Evolutionary conservation across 805 yeast genomes (phyloP), one percentile per base, ranked within the genome.

Genomic region (Clavispora carvajalis): DNA sequence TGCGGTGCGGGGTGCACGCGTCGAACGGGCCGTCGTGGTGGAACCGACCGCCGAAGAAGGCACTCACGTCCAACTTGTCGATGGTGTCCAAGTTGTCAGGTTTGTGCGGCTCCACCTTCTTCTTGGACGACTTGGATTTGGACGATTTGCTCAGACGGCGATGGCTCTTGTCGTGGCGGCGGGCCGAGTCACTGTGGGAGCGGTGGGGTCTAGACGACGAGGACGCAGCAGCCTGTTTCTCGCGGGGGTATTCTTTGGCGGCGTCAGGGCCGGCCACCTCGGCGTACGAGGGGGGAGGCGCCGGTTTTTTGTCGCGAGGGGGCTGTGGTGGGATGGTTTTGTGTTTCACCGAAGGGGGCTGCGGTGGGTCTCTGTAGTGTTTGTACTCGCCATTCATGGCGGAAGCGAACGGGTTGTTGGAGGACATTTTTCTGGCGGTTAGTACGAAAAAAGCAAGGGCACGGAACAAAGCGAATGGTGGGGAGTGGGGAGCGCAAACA

Each of bases 1-100:
- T 93, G 60, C 98, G 80, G 62, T 87, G 96, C 7, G 99, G 98
- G 3, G 95, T 85, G 62, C 98, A 91, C 1, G 99, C 99, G 60
- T 93, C 99, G 60, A 93, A 93, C 12, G 99, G 99, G 10, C 99
- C 99, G 65, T 93, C 99, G 62, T 93, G 98, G 63, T 93, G 99
- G 74, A 93, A 93, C 2, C 95, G 87, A 36, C 86, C 82, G 19
- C 96, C 97, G 59, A 86, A 90, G 46, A 90, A 74, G 1, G 96
- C 97, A 10, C 97, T 90, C 35, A 91, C 99, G 62, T 93, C 99
- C 55, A 93, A 73, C 63, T 86, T 86, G 67, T 93, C 99, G 52
- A 93, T 93, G 4, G 95, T 87, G 57, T 91, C 99, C 41, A 90
- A 81, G 51, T 89, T 85, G 52, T 81, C 80, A 11, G 89, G 75